Percentiles rank a stretch among this genome's conserved stretches.
These are phyloP conservation scores for Pythium apleroticum DNA, from an alignment of 352 stramenopile genomes.

Conservation along the genomic window DNA sequence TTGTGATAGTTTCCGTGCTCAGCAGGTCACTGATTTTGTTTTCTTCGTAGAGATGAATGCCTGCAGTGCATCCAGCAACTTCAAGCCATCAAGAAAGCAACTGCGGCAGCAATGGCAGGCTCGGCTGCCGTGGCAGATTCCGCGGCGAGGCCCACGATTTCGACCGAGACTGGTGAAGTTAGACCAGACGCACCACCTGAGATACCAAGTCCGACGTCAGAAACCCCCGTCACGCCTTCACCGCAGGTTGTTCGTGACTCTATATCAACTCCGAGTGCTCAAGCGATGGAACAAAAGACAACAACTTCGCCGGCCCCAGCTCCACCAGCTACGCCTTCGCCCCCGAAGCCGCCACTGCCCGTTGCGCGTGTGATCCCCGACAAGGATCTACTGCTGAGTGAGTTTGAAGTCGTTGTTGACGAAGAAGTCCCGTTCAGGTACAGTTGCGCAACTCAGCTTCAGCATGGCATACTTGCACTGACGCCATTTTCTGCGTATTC, in stretches of 20 bases:
- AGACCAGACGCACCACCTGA: conserved; percentile 6
- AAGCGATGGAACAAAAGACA: not conserved
- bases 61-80: conserved; percentile 78
- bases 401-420: conserved; percentile 76
- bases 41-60: conserved; percentile 66
- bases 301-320: not conserved
- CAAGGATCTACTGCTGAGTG: conserved; percentile 49
- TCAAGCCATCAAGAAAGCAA: conserved; percentile 74
- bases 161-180: conserved; percentile 1
- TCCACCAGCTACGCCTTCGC: not conserved
- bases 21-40: conserved; percentile 9
- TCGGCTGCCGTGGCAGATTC: not conserved
- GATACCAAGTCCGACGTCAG: conserved; percentile 22
- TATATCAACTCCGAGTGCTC: not conserved
- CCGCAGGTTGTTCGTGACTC: not conserved
- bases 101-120: conserved; percentile 49
- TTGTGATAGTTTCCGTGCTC: not conserved
- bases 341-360: not conserved
- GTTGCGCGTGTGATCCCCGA: conserved; percentile 34
- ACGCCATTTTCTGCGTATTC: not conserved
- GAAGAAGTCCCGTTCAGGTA: conserved; percentile 73
- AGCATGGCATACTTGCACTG: not conserved
- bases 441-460: not conserved
- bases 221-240: conserved; percentile 18
- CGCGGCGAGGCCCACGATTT: conserved; percentile 6